Percentiles rank a stretch among this genome's conserved stretches.
These are phyloP conservation scores for Stramenopiles sp. DNA, from an alignment of 352 stramenopile species.

Conservation along the genomic window DNA sequence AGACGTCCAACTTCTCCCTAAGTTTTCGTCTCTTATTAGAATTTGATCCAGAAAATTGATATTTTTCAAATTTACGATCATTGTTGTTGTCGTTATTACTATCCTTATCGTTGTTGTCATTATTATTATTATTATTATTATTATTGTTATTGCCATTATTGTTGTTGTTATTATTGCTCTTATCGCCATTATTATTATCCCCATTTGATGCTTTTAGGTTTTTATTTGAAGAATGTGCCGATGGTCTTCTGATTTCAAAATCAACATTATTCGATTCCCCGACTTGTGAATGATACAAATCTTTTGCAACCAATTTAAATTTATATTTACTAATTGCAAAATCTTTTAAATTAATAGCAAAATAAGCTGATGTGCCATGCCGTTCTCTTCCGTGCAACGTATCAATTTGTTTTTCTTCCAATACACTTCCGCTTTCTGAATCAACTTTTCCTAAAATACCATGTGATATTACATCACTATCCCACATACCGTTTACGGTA, in stretches of 20 bases:
- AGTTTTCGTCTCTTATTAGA: not conserved
- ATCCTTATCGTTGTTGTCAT: not conserved
- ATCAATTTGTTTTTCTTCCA: not conserved
- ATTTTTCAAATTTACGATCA: not conserved
- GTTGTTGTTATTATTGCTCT: not conserved
- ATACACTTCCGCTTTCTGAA: not conserved
- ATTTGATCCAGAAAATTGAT: not conserved
- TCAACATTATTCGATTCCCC: not conserved
- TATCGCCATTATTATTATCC: not conserved
- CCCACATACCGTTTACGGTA: not conserved
- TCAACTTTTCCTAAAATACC: constrained; percentile 2
- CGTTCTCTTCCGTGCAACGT: not conserved
- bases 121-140: not conserved
- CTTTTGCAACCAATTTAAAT: not conserved
- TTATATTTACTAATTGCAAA: constrained; percentile 7
- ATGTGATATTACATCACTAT: not conserved
- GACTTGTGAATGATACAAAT: not conserved
- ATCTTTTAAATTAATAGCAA: constrained; percentile 3
- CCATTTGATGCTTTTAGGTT: not conserved
- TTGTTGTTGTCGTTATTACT: not conserved
- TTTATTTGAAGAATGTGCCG: not conserved
- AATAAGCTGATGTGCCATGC: not conserved
- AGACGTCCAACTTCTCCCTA: not conserved
- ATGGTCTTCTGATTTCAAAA: constrained; percentile 1
- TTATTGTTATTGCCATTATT: not conserved